Evolutionary conservation across 345 rosid genomes (phyloP), one percentile per base, ranked within the genome.

Genomic region (Rhizophora mangle): DNA sequence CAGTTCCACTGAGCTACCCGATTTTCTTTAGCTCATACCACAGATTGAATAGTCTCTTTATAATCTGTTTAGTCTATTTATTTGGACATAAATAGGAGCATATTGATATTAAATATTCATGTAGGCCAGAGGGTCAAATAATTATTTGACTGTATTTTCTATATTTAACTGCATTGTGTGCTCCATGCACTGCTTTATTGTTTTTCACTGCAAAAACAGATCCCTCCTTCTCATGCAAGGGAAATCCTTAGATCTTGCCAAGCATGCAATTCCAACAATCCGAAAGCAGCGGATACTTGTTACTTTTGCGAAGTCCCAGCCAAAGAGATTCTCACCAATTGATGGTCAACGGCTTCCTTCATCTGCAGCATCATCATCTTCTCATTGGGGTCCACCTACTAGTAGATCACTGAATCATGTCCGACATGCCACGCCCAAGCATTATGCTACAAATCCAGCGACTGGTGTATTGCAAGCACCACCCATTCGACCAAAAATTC

Each of bases 171-270:
- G 49, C 51, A 67, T 20, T 22, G 5, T n/a, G 26, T 24, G 27
- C 18, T 65, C 19, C 11, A 27, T 19, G 27, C 47, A 30, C 63
- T 58, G 53, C 20, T 63, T 6, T 43, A 11, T 43, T 61, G 29
- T 59, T 60, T 6, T 55, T 18, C 34, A 24, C 36, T 63, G 54
- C 58, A 15, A 60, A 70, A 43, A 79, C 86, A 95, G 97, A 74
- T 86, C 91, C 51, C 83, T 90, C 34, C 82, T 92, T 66, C 64
- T 80, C 80, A 84, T 90, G 81, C 89, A 92, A 84, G 97, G 97
- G 75, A 87, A 81, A 64, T 86, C 93, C 13, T 86, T 91, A 47
- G 91, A 95, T 75, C 78, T 82, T 70, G 85, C 94, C 3, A 95
- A 74, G 74, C 92, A 86, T 80, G 96, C 99, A 46, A 82, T 92